Evolutionary conservation across 257 asterid genomes (phyloP).

Genomic region (Thymus mandschuricus): DNA sequence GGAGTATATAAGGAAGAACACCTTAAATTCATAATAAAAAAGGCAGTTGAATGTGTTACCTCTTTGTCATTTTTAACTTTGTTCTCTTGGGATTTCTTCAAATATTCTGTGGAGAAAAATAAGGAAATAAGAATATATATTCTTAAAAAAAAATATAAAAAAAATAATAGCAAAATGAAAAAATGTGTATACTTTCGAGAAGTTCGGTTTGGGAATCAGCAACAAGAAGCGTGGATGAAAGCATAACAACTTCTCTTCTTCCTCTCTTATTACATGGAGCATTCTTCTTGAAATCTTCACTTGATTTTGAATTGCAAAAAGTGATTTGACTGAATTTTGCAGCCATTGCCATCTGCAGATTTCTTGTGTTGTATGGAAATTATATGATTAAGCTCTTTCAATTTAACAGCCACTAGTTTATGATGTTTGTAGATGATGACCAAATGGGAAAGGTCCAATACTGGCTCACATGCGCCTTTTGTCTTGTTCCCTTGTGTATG

Average conservation of each 20-base stretch:
- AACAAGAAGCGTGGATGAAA: slow-evolving; percentile 51
- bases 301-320: slow-evolving; percentile 35
- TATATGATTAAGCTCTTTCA: neutral
- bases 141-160: neutral
- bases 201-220: slow-evolving; percentile 72
- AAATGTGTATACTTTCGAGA: slow-evolving; percentile 52
- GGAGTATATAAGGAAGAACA: neutral
- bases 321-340: slow-evolving; percentile 34
- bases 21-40: neutral
- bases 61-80: slow-evolving; percentile 83
- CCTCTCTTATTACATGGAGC: slow-evolving; percentile 32
- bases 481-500: neutral
- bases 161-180: neutral
- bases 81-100: slow-evolving; percentile 89
- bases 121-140: neutral
- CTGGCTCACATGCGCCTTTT: slow-evolving; percentile 1
- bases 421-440: slow-evolving; percentile 23
- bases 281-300: slow-evolving; percentile 23
- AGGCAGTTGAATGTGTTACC: slow-evolving; percentile 38
- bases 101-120: slow-evolving; percentile 48
- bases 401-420: slow-evolving; percentile 31
- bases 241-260: slow-evolving; percentile 60
- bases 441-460: neutral
- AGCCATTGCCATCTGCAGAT: slow-evolving; percentile 39
- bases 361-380: neutral